These are phyloP conservation scores for Effrenium voratum DNA, from an alignment of 73 alveolate genomes.

Conservation along the genomic window DNA sequence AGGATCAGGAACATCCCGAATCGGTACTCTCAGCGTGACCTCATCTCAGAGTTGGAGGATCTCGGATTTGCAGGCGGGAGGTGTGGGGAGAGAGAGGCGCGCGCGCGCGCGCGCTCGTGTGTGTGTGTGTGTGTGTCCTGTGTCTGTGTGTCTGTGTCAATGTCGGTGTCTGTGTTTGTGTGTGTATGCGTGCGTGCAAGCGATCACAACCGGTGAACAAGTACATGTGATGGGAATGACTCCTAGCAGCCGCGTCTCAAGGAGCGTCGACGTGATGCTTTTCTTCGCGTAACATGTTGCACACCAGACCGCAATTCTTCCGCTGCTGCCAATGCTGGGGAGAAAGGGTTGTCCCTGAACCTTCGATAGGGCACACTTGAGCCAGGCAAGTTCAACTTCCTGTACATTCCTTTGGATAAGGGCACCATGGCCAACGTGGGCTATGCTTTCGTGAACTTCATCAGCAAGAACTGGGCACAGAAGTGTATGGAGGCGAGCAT, in stretches of 20 bases:
- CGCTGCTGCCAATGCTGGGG: too few relatives aligned
- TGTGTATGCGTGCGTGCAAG: background rate
- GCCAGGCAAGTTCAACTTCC: slow-evolving; percentile 88
- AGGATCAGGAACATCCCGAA: slow-evolving; percentile 89
- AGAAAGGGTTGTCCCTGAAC: too few relatives aligned
- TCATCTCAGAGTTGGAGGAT: slow-evolving; percentile 81
- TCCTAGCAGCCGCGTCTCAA: too few relatives aligned
- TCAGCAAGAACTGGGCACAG: slow-evolving; percentile 72
- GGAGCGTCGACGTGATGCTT: too few relatives aligned
- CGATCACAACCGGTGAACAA: too few relatives aligned
- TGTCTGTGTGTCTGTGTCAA: background rate
- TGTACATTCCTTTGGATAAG: slow-evolving; percentile 89
- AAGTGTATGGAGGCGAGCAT: slow-evolving; percentile 71
- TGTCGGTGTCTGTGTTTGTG: background rate
- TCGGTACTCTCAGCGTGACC: slow-evolving; percentile 90
- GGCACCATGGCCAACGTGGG: slow-evolving; percentile 94
- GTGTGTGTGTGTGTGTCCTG: background rate
- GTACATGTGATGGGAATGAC: too few relatives aligned
- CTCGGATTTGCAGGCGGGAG: slow-evolving; percentile 40
- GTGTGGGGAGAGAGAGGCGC: background rate
- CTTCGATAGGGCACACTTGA: too few relatives aligned
- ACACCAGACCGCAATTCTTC: too few relatives aligned
- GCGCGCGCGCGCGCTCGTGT: background rate
- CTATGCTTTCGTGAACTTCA: slow-evolving; percentile 89
- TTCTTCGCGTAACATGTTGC: too few relatives aligned